A percentile compares a stretch with the other conserved stretches of the same genome.
Evolutionary conservation across 2,329 filamentous ascomycete genomes (phyloP).

Genomic region (Penicillium sp.): DNA sequence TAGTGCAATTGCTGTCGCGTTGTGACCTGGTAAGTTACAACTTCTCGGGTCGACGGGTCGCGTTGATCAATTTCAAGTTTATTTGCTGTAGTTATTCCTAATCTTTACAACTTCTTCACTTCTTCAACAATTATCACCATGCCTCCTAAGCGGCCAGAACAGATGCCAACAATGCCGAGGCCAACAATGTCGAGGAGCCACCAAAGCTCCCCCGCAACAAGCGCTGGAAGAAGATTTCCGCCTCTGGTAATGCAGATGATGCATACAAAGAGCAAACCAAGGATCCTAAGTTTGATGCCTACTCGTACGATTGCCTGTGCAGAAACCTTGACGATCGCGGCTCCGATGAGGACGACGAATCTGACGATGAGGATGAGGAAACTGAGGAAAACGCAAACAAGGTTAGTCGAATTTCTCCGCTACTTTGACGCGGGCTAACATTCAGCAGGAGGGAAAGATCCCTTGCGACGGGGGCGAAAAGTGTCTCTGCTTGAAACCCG

Average conservation of each 20-base stretch:
- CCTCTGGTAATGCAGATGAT: constrained; percentile 1
- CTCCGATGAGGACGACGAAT: not conserved
- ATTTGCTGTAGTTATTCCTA: too few relatives aligned
- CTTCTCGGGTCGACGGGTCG: too few relatives aligned
- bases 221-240: constrained; percentile 4
- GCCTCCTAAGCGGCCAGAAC: not conserved
- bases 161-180: not conserved
- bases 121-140: not conserved
- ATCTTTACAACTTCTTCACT: too few relatives aligned
- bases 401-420: not conserved
- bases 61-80: too few relatives aligned
- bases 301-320: not conserved
- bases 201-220: not conserved
- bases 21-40: too few relatives aligned
- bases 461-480: not conserved
- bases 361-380: not conserved
- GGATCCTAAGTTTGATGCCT: not conserved
- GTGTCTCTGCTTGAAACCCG: not conserved
- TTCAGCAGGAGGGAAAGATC: not conserved
- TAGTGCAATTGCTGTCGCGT: too few relatives aligned
- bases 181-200: too few relatives aligned
- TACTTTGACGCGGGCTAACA: not conserved
- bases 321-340: not conserved
- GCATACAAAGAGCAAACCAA: not conserved
- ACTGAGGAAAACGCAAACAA: not conserved